phyloP scores from a whole-genome alignment of 2,329 filamentous ascomycete species.

The Kalaharituber pfeilii region DNA sequence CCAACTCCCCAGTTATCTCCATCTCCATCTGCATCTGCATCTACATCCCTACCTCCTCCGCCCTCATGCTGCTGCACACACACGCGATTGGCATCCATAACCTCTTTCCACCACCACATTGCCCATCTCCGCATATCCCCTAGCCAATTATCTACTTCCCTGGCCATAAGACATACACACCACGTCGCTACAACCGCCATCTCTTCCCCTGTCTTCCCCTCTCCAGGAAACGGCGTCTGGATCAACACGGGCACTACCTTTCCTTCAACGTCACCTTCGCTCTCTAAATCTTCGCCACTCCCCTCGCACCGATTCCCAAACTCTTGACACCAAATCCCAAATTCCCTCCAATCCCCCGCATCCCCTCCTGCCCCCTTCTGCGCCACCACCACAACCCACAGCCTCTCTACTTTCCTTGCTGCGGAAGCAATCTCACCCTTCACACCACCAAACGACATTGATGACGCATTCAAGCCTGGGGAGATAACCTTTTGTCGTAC shows the following conservation, averaged over 20 bases:
- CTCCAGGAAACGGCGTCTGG: constrained; percentile 7
- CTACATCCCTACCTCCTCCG: neutral
- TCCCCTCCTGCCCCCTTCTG: constrained; percentile 33
- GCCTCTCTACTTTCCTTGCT: constrained; percentile 44
- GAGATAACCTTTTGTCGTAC: constrained; percentile 49
- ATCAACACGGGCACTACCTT: constrained; percentile 33
- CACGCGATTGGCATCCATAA: neutral
- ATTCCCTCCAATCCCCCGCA: constrained; percentile 32
- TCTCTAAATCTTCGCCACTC: too few species aligned
- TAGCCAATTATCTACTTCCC: constrained; percentile 25
- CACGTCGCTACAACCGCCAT: constrained; percentile 41
- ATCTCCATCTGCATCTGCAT: neutral
- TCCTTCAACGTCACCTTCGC: too few species aligned
- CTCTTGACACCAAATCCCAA: constrained; percentile 34
- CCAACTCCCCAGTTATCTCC: neutral
- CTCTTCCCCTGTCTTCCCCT: constrained; percentile 35
- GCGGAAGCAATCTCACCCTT: constrained; percentile 26
- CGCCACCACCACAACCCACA: constrained; percentile 53
- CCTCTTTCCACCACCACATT: neutral
- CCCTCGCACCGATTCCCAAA: too few species aligned
- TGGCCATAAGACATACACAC: constrained; percentile 37
- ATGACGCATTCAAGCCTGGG: constrained; percentile 38
- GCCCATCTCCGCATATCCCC: constrained; percentile 31
- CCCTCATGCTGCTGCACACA: neutral
- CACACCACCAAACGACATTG: constrained; percentile 40